A percentile compares a stretch with the other conserved stretches of the same genome.
Conservation (phyloP, 192 early-diverging fungal species). For the Spinellus fusiger region DNA sequence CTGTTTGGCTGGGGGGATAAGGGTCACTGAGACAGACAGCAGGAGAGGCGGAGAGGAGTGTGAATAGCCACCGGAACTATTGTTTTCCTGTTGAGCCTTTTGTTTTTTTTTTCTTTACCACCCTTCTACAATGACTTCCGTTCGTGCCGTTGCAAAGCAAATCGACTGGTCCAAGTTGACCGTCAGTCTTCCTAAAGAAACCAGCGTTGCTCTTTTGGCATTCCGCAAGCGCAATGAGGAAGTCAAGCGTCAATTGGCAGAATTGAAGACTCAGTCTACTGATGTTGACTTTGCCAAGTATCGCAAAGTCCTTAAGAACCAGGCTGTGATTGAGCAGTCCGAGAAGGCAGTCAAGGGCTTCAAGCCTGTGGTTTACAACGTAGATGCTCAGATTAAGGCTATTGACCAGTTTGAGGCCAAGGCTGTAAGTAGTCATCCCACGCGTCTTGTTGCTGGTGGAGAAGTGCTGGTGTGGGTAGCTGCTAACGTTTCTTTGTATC, state of each 20-base stretch:
- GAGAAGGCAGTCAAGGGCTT: conserved; percentile 80
- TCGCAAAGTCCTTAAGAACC: conserved; percentile 86
- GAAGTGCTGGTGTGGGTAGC: background rate
- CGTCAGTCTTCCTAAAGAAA: conserved; percentile 82
- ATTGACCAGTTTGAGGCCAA: conserved; percentile 73
- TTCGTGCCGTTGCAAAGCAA: conserved; percentile 55
- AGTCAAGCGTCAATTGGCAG: conserved; percentile 72
- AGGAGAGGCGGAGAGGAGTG: too few relatives aligned
- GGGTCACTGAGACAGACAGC: too few relatives aligned
- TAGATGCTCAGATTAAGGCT: conserved; percentile 78
- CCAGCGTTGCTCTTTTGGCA: conserved; percentile 71
- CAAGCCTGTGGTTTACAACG: conserved; percentile 77
- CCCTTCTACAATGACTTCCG: conserved; percentile 29
- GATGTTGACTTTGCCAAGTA: conserved; percentile 87
- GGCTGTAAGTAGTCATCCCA: conserved; percentile 54
- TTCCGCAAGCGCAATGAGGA: conserved; percentile 97
- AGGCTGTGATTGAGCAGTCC: conserved; percentile 80
- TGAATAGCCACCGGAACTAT: too few relatives aligned
- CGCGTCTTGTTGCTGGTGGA: too few relatives aligned
- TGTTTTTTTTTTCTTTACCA: background rate
- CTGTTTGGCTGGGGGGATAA: too few relatives aligned
- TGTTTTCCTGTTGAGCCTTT: background rate
- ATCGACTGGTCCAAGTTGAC: conserved; percentile 89
- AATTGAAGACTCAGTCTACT: conserved; percentile 78
- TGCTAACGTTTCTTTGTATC: background rate